phyloP scores from a whole-genome alignment of 371 early-diverging fungal species.

The Mucor sp. region DNA sequence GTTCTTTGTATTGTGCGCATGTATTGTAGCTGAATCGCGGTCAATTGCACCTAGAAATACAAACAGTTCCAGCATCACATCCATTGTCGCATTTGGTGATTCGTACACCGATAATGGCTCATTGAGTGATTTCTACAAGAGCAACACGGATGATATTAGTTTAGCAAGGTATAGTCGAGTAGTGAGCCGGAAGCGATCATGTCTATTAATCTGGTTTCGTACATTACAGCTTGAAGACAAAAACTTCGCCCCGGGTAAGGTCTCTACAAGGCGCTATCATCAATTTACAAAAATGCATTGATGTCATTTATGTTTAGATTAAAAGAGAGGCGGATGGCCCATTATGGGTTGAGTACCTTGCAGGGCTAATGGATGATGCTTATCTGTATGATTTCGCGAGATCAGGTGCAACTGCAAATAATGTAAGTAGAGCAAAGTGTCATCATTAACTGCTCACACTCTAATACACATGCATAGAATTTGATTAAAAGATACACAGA shows the following conservation, averaged over 20 bases:
- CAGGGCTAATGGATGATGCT: neutral
- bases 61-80: neutral
- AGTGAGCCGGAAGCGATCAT: too few relatives aligned
- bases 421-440: slow-evolving; percentile 5
- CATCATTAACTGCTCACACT: neutral
- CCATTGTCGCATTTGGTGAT: slow-evolving; percentile 20
- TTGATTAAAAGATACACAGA: neutral
- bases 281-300: neutral
- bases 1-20: neutral
- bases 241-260: neutral
- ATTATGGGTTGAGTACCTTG: slow-evolving; percentile 21
- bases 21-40: neutral
- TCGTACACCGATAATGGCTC: slow-evolving; percentile 22
- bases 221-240: neutral
- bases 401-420: slow-evolving; percentile 18
- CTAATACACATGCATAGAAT: neutral
- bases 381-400: slow-evolving; percentile 19
- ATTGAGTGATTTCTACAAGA: slow-evolving; percentile 2
- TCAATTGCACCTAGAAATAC: neutral
- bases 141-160: neutral
- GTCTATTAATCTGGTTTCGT: too few relatives aligned
- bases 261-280: neutral
- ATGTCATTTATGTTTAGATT: slow-evolving; percentile 1
- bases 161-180: neutral
- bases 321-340: slow-evolving; percentile 13